Base-by-base conservation (phyloP, 2,329 filamentous ascomycete species). In the Venturia nashicola region DNA sequence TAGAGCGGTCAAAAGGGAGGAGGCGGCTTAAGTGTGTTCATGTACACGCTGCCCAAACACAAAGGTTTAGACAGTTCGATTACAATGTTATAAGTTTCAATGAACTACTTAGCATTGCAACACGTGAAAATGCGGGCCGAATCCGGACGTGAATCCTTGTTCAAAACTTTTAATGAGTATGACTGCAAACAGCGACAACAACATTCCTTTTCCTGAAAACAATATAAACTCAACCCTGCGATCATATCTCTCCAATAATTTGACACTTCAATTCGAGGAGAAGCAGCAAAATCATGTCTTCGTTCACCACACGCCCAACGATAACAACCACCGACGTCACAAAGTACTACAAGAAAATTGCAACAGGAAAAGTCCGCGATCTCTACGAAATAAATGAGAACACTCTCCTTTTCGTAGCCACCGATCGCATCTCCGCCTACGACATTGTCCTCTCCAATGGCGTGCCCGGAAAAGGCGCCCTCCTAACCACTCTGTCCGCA, bases 371-470 rank as follows among this genome's bases (percentile, higher is more conserved):
- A 78, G 91, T 95, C 34, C 85, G 90, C 71, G 89, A 95, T 71
- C 82, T 95, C 44, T 96, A 90, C 75, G 80, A 83, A 66, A 78
- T 95, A 63, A 84, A 90, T 72, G 78, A 84, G 48, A 77, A 83
- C 64, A 88, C 84, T 2, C 83, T 96, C 5, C 86, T 96, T 64
- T 93, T 96, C 72, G 86, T 92, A 64, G 88, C 90, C 32, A 89
- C 90, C 16, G 92, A 97, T 78, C 88, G 94, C 68, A 94, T 97
- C 74, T 96, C 91, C 32, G 94, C 94, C 64, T 97, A 93, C 80
- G 93, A 97, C 82, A 91, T 95, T 69, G 85, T 96, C 34, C 55
- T 62, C 34, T 48, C 12, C 57, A 57, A 88, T 84, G 86, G 86
- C 11, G 82, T 90, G 61, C 86, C 86, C 3, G 77, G 81, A 65